Conservation (phyloP, 2,329 filamentous ascomycete species). For the Paraconiothyrium sp. region DNA sequence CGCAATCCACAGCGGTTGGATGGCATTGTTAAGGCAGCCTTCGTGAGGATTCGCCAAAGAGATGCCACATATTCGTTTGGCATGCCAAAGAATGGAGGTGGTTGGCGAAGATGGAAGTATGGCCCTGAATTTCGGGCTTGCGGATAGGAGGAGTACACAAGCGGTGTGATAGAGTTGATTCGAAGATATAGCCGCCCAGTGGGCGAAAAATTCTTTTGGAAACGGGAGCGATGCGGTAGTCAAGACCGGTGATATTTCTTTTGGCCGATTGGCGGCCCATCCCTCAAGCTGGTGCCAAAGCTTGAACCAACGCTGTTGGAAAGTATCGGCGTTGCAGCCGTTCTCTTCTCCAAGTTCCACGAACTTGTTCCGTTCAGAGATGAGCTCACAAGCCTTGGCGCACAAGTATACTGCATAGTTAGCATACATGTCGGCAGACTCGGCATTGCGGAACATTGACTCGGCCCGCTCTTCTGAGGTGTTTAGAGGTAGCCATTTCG, state of each 20-base stretch:
- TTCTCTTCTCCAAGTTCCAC: conserved; percentile 59
- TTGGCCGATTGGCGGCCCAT: conserved; percentile 60
- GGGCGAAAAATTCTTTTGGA: conserved; percentile 62
- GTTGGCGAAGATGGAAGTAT: conserved; percentile 42
- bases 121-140: conserved; percentile 48
- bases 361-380: conserved; percentile 60
- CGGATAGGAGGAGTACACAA: conserved; percentile 62
- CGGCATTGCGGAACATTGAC: conserved; percentile 46
- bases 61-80: conserved; percentile 65
- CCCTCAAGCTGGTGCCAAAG: conserved; percentile 62
- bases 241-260: conserved; percentile 58
- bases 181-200: conserved; percentile 65
- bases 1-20: conserved; percentile 67
- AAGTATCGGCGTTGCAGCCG: conserved; percentile 54
- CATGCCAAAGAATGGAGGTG: conserved; percentile 64
- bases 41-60: conserved; percentile 65
- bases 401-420: conserved; percentile 62
- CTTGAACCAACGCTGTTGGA: conserved; percentile 56
- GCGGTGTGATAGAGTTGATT: conserved; percentile 68
- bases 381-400: conserved; percentile 59
- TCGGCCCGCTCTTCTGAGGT: conserved; percentile 31
- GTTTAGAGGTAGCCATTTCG: conserved; percentile 55
- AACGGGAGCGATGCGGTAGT: conserved; percentile 58
- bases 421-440: conserved; percentile 59
- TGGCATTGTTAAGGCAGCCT: conserved; percentile 66